These are phyloP conservation scores for Leccinum fibrillosum DNA, from an alignment of 768 basidiomycete species.

Conservation along the genomic window DNA sequence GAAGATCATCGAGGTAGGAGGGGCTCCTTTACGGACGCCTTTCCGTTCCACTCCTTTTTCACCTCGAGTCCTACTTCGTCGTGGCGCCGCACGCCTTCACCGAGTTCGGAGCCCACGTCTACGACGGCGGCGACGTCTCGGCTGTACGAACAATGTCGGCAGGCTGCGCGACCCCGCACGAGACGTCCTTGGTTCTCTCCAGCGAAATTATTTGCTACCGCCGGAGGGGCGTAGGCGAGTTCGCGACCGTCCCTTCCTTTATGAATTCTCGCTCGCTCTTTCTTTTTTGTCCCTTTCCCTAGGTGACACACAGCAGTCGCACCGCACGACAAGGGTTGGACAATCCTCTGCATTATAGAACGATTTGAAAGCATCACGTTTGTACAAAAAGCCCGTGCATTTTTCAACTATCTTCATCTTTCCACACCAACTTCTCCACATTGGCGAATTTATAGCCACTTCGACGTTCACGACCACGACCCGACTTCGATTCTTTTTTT, in stretches of 20 bases:
- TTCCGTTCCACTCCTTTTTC: slow-evolving; percentile 43
- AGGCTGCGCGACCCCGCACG: slow-evolving; percentile 35
- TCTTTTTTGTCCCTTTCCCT: slow-evolving; percentile 1
- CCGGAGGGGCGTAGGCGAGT: slow-evolving; percentile 34
- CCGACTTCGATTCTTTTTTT: slow-evolving; percentile 7
- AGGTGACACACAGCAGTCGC: slow-evolving; percentile 1
- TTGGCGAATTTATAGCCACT: slow-evolving; percentile 19
- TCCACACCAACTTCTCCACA: slow-evolving; percentile 11
- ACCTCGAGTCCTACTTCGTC: slow-evolving; percentile 30
- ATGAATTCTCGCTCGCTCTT: not conserved
- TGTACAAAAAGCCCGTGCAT: slow-evolving; percentile 20
- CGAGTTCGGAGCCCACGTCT: slow-evolving; percentile 31
- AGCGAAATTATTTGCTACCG: slow-evolving; percentile 46
- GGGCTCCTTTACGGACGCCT: slow-evolving; percentile 39
- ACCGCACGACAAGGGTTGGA: slow-evolving; percentile 1
- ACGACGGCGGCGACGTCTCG: slow-evolving; percentile 22
- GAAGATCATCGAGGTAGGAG: slow-evolving; percentile 27
- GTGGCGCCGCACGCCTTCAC: slow-evolving; percentile 38
- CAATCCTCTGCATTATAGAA: slow-evolving; percentile 8
- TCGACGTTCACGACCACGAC: slow-evolving; percentile 21
- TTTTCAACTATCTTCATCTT: slow-evolving; percentile 3
- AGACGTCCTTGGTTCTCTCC: slow-evolving; percentile 55
- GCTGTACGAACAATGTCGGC: slow-evolving; percentile 33
- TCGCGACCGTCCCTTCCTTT: slow-evolving; percentile 5
- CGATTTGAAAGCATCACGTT: slow-evolving; percentile 20